A percentile compares a stretch with the other conserved stretches of the same genome.
Conservation (phyloP, 2,329 filamentous ascomycete genomes). For the Claviceps sp. region DNA sequence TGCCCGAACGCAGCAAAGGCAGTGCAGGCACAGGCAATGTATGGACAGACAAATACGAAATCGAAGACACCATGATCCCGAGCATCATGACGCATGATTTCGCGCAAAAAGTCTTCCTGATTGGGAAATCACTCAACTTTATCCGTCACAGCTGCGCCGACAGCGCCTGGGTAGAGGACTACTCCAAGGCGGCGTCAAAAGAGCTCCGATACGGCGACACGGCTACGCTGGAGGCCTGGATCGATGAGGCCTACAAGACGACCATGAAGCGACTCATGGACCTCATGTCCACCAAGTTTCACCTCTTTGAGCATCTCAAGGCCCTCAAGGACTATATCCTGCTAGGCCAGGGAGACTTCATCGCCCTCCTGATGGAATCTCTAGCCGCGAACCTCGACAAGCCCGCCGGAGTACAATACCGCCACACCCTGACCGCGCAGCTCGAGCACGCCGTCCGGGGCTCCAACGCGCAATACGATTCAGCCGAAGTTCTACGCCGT, state of each 20-base stretch:
- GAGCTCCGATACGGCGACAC: slow-evolving; percentile 89
- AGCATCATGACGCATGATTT: slow-evolving; percentile 90
- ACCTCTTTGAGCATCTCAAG: slow-evolving; percentile 80
- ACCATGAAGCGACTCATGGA: slow-evolving; percentile 92
- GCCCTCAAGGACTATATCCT: slow-evolving; percentile 92
- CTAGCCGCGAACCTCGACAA: slow-evolving; percentile 84
- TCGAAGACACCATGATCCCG: slow-evolving; percentile 75
- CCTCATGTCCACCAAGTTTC: slow-evolving; percentile 91
- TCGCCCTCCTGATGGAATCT: slow-evolving; percentile 92
- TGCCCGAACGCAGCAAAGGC: slow-evolving; percentile 36
- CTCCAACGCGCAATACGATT: slow-evolving; percentile 93
- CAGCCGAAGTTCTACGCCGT: slow-evolving; percentile 76
- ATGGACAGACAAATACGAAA: slow-evolving; percentile 94
- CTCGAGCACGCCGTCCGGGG: slow-evolving; percentile 93
- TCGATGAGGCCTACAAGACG: slow-evolving; percentile 93
- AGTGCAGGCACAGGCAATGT: slow-evolving; percentile 56
- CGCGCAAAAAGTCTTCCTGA: slow-evolving; percentile 90
- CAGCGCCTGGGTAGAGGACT: slow-evolving; percentile 86
- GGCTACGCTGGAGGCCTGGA: slow-evolving; percentile 78
- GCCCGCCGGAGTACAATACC: slow-evolving; percentile 91
- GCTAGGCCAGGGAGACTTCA: slow-evolving; percentile 92
- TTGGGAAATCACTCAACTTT: slow-evolving; percentile 96
- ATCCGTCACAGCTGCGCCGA: slow-evolving; percentile 93
- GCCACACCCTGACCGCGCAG: slow-evolving; percentile 94
- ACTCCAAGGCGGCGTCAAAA: slow-evolving; percentile 85